A percentile compares a stretch with the other conserved stretches of the same genome.
phyloP scores from a whole-genome alignment of 2,329 filamentous ascomycete genomes.

The Colletotrichum lentis region DNA sequence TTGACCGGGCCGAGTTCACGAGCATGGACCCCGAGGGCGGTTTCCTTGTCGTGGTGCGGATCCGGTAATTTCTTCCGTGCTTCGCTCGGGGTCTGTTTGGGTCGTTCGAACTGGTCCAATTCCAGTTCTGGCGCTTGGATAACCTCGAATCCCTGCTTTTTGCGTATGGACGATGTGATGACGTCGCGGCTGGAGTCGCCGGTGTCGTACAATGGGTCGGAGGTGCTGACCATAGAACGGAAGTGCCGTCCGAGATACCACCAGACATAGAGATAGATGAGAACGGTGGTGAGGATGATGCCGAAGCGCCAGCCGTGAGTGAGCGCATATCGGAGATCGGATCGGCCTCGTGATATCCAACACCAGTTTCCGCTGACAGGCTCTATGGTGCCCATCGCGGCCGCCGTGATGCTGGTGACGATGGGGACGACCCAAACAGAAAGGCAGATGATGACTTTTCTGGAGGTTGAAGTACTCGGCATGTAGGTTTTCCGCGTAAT shows the following conservation, averaged over 20 bases:
- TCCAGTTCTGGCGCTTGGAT: slow-evolving; percentile 8
- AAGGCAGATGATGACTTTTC: slow-evolving; percentile 48
- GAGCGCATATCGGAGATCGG: slow-evolving; percentile 54
- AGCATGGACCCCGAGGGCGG: neutral
- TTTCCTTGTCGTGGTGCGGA: neutral
- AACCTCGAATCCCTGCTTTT: slow-evolving; percentile 28
- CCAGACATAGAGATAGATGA: slow-evolving; percentile 55
- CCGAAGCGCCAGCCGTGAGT: slow-evolving; percentile 57
- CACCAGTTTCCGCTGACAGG: slow-evolving; percentile 57
- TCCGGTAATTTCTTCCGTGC: neutral
- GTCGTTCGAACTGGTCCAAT: slow-evolving; percentile 33
- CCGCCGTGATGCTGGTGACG: slow-evolving; percentile 47
- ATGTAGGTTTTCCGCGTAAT: slow-evolving; percentile 48
- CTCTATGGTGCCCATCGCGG: slow-evolving; percentile 43
- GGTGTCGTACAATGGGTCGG: slow-evolving; percentile 20
- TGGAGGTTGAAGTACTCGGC: slow-evolving; percentile 43
- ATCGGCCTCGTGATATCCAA: slow-evolving; percentile 52
- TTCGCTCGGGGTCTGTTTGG: slow-evolving; percentile 2
- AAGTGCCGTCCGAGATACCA: slow-evolving; percentile 45
- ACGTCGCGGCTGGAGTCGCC: slow-evolving; percentile 14
- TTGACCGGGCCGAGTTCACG: neutral
- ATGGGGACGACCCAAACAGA: slow-evolving; percentile 53
- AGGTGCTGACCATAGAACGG: slow-evolving; percentile 33
- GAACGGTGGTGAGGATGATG: slow-evolving; percentile 52
- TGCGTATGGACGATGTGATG: slow-evolving; percentile 21